These are phyloP conservation scores for Alternaria alternata DNA, from an alignment of 2,329 filamentous ascomycete species.

Conservation along the genomic window DNA sequence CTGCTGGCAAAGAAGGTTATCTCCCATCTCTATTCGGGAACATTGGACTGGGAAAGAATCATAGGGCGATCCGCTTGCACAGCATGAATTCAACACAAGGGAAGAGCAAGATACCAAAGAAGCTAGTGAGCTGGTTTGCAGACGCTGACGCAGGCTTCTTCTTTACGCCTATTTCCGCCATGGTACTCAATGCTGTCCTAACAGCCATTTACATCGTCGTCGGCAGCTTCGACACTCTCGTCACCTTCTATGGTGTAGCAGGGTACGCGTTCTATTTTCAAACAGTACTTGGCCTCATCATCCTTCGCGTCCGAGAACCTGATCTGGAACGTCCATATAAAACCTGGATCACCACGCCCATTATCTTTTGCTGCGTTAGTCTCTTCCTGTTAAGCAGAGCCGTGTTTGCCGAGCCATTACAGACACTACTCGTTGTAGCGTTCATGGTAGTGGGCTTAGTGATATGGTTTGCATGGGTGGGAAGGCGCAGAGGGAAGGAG, in stretches of 20 bases:
- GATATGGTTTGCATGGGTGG: slow-evolving; percentile 88
- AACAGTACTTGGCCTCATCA: slow-evolving; percentile 90
- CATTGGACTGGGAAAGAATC: slow-evolving; percentile 71
- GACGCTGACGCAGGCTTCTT: slow-evolving; percentile 81
- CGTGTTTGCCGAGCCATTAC: slow-evolving; percentile 87
- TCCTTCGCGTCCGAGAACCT: slow-evolving; percentile 87
- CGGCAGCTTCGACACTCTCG: slow-evolving; percentile 88
- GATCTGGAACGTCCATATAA: slow-evolving; percentile 88
- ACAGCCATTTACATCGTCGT: slow-evolving; percentile 81
- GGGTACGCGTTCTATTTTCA: slow-evolving; percentile 98
- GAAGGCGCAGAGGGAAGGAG: slow-evolving; percentile 54
- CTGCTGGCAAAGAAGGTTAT: slow-evolving; percentile 93
- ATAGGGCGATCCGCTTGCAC: slow-evolving; percentile 48
- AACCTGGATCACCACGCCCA: slow-evolving; percentile 96
- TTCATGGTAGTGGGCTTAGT: slow-evolving; percentile 87
- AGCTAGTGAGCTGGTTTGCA: slow-evolving; percentile 44
- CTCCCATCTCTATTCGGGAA: slow-evolving; percentile 83
- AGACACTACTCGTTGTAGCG: slow-evolving; percentile 84
- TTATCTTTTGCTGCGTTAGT: slow-evolving; percentile 98
- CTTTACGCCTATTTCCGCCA: slow-evolving; percentile 92
- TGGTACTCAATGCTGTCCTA: slow-evolving; percentile 79
- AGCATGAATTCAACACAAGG: slow-evolving; percentile 28
- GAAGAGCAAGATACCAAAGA: slow-evolving; percentile 32
- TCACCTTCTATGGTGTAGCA: slow-evolving; percentile 97
- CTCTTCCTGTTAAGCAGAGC: slow-evolving; percentile 88